A percentile compares a stretch with the other conserved stretches of the same genome.
These are phyloP conservation scores for Aspergillus leporis DNA, from an alignment of 495 filamentous ascomycete genomes.

Conservation along the genomic window DNA sequence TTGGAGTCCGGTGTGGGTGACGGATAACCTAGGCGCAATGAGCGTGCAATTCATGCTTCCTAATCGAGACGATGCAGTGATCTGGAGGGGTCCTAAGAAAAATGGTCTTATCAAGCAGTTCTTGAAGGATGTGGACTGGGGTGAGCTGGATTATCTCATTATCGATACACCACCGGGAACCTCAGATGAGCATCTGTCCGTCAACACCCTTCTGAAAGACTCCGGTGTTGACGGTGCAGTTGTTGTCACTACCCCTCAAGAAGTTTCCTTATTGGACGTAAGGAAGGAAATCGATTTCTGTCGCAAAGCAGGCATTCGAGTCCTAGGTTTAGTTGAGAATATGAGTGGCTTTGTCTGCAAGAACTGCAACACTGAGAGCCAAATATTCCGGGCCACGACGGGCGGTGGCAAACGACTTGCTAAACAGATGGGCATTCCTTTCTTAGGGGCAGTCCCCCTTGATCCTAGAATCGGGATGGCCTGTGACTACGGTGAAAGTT, in stretches of 20 bases:
- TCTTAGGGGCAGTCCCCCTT: slow-evolving; percentile 86
- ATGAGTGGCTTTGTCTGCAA: slow-evolving; percentile 97
- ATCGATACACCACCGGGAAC: slow-evolving; percentile 97
- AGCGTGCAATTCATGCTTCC: slow-evolving; percentile 97
- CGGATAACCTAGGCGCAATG: slow-evolving; percentile 91
- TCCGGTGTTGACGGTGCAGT: slow-evolving; percentile 90
- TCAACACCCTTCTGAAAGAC: slow-evolving; percentile 85
- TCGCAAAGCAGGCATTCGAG: slow-evolving; percentile 83
- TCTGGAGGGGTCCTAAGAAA: slow-evolving; percentile 98
- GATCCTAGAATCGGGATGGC: slow-evolving; percentile 95
- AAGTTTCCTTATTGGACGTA: slow-evolving; percentile 89
- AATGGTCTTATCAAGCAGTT: slow-evolving; percentile 98
- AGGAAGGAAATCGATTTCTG: slow-evolving; percentile 97
- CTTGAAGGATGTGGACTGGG: slow-evolving; percentile 96
- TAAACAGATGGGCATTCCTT: slow-evolving; percentile 80
- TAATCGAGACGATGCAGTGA: slow-evolving; percentile 86
- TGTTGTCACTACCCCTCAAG: slow-evolving; percentile 91
- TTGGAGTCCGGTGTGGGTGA: slow-evolving; percentile 92
- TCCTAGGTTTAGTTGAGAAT: slow-evolving; percentile 93
- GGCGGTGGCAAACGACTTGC: slow-evolving; percentile 81
- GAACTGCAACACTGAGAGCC: slow-evolving; percentile 73
- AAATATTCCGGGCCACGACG: slow-evolving; percentile 91
- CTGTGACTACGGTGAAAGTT: slow-evolving; percentile 96
- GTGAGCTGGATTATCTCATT: slow-evolving; percentile 86
- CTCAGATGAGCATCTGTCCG: slow-evolving; percentile 89